Evolutionary conservation across 257 asterid species (phyloP).

Genomic region (Solanum ossicruentum): DNA sequence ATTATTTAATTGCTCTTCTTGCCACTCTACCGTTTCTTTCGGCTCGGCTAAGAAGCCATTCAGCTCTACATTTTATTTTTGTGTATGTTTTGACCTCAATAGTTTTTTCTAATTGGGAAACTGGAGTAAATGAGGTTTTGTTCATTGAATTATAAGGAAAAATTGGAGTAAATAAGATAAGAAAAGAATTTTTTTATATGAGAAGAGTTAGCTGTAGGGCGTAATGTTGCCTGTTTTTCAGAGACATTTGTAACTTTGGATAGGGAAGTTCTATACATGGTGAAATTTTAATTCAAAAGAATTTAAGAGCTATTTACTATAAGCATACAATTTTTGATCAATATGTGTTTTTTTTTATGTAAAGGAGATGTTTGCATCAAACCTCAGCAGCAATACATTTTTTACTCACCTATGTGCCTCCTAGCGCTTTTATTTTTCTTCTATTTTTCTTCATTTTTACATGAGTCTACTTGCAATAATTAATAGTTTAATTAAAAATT

Average conservation of each 20-base stretch:
- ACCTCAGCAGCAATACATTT: no score
- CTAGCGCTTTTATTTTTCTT: no score
- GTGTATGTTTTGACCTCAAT: not conserved
- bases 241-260: not conserved
- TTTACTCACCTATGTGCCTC: no score
- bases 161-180: not conserved
- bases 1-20: not conserved
- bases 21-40: conserved; percentile 7
- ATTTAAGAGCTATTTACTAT: no score
- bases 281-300: not conserved
- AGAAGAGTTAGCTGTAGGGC: not conserved
- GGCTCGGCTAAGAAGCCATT: conserved; percentile 13
- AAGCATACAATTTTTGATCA: no score
- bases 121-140: not conserved
- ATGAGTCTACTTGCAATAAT: no score
- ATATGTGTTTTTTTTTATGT: no score
- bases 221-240: not conserved
- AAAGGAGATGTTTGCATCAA: no score
- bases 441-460: no score
- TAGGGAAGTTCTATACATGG: not conserved
- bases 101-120: not conserved
- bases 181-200: no score
- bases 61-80: not conserved
- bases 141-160: not conserved
- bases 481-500: no score